Evolutionary conservation across 2,329 filamentous ascomycete genomes (phyloP).

Genomic region (Acrocalymma vagum): DNA sequence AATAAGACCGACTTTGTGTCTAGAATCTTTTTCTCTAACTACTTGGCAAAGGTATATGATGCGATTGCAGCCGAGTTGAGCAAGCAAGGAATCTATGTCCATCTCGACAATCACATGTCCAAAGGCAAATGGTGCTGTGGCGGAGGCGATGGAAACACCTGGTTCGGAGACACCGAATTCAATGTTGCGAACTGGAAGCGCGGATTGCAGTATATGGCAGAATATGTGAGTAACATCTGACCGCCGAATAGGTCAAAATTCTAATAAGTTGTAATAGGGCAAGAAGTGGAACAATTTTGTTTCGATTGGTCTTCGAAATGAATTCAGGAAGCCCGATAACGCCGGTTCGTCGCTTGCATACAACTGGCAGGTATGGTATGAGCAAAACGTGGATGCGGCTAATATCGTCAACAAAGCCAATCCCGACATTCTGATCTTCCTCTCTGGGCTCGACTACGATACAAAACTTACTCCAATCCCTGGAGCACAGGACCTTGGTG

Average conservation of each 20-base stretch:
- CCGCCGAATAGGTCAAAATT: neutral
- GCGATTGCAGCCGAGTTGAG: conserved; percentile 62
- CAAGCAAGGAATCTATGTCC: conserved; percentile 47
- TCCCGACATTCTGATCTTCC: conserved; percentile 63
- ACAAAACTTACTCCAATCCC: conserved; percentile 63
- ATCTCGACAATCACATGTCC: conserved; percentile 47
- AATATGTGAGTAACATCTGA: conserved; percentile 56
- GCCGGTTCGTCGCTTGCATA: conserved; percentile 51
- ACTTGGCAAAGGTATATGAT: conserved; percentile 54
- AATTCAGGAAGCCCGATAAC: conserved; percentile 46
- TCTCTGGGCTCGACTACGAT: conserved; percentile 67
- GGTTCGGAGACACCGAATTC: conserved; percentile 68
- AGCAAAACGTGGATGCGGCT: conserved; percentile 58
- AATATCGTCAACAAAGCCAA: conserved; percentile 62
- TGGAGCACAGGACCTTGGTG: conserved; percentile 57
- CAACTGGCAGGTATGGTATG: conserved; percentile 67
- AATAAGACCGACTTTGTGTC: neutral
- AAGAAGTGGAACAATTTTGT: conserved; percentile 59
- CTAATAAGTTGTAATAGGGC: conserved; percentile 19
- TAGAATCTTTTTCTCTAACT: neutral
- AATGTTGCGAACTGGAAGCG: conserved; percentile 66
- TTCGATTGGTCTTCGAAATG: conserved; percentile 66
- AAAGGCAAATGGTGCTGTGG: conserved; percentile 44
- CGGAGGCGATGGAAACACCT: conserved; percentile 63
- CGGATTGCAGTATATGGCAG: conserved; percentile 68